Conservation (phyloP, 2,329 filamentous ascomycete genomes). For the Trichoderma breve region DNA sequence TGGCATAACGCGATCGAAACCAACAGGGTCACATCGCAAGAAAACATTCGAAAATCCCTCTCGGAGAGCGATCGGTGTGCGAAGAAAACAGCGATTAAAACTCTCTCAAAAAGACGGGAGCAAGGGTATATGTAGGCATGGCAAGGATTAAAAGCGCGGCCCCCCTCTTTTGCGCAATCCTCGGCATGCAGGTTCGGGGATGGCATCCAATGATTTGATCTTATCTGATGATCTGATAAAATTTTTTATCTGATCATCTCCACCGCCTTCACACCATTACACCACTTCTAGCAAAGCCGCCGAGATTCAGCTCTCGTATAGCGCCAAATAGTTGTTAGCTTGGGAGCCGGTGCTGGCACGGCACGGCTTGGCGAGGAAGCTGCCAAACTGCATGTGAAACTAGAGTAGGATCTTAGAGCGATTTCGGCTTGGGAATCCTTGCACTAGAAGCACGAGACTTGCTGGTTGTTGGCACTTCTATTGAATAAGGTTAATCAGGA, state of each 20-base stretch:
- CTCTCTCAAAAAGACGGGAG: neutral
- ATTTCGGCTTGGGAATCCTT: neutral
- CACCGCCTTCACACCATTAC: neutral
- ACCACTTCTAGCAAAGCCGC: neutral
- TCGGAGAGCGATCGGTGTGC: constrained; percentile 1
- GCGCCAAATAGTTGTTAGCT: neutral
- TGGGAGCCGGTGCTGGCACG: neutral
- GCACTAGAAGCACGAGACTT: neutral
- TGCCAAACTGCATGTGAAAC: constrained; percentile 1
- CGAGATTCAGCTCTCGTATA: neutral
- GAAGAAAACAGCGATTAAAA: neutral
- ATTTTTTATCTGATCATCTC: constrained; percentile 23
- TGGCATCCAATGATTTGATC: constrained; percentile 19
- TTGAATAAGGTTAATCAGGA: neutral
- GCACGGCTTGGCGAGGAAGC: neutral
- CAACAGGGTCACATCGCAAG: neutral
- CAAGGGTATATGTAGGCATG: neutral
- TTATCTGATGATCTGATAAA: constrained; percentile 28
- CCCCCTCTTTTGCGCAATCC: constrained; percentile 5
- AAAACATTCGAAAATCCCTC: neutral
- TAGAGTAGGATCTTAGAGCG: neutral
- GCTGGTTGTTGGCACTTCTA: neutral
- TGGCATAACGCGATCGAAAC: neutral
- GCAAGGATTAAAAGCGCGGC: neutral
- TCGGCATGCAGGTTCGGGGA: neutral